Percentiles rank a stretch among this genome's conserved stretches.
These are phyloP conservation scores for Halenospora varia DNA, from an alignment of 495 filamentous ascomycete genomes.

Conservation along the genomic window DNA sequence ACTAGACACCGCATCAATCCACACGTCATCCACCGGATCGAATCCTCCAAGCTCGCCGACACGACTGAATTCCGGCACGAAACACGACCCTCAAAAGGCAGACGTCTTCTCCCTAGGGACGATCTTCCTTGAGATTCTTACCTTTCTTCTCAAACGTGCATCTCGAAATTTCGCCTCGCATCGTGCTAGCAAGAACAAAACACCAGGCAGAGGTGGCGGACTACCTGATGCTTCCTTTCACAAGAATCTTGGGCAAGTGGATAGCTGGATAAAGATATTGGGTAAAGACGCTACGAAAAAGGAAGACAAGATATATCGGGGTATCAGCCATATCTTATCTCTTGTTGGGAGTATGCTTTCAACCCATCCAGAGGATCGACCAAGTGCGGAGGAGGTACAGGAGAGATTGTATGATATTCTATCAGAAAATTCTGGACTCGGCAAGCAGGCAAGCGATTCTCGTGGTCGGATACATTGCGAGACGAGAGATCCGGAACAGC, in stretches of 20 bases:
- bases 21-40: slow-evolving; percentile 6
- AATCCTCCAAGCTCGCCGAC: not conserved
- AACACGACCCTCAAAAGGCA: slow-evolving; percentile 43
- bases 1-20: not conserved
- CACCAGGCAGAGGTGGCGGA: slow-evolving; percentile 62
- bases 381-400: slow-evolving; percentile 40
- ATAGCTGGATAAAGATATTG: slow-evolving; percentile 70
- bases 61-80: slow-evolving; percentile 7
- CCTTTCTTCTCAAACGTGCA: slow-evolving; percentile 68
- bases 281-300: slow-evolving; percentile 65
- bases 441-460: not conserved
- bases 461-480: slow-evolving; percentile 19
- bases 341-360: slow-evolving; percentile 43
- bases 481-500: not conserved
- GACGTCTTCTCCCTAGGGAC: slow-evolving; percentile 80
- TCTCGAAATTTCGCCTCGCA: slow-evolving; percentile 67
- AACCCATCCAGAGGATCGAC: slow-evolving; percentile 39
- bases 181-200: slow-evolving; percentile 65
- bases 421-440: slow-evolving; percentile 32
- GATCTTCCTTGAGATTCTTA: slow-evolving; percentile 66
- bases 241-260: slow-evolving; percentile 70
- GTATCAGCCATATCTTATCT: slow-evolving; percentile 41
- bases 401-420: slow-evolving; percentile 40
- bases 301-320: slow-evolving; percentile 49
- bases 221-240: slow-evolving; percentile 80